These are phyloP conservation scores for Phyllosticta citriasiana DNA, from an alignment of 2,329 filamentous ascomycete species.

Conservation along the genomic window DNA sequence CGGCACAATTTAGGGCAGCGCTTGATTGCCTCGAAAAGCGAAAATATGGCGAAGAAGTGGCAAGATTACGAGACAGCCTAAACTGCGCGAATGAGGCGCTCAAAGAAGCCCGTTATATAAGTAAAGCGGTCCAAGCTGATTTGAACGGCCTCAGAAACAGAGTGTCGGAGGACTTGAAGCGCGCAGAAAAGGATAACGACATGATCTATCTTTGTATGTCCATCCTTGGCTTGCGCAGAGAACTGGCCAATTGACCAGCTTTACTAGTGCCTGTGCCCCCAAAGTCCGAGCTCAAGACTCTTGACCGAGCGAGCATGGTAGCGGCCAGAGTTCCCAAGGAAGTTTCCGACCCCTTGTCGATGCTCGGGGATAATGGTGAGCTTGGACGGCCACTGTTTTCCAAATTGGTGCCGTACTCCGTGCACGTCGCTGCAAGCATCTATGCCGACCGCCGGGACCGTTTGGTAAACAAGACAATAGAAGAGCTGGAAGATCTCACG, in stretches of 20 bases:
- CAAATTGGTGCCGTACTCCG: slow-evolving; percentile 88
- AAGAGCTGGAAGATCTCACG: slow-evolving; percentile 72
- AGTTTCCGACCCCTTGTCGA: slow-evolving; percentile 67
- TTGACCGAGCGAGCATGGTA: slow-evolving; percentile 88
- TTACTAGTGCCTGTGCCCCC: slow-evolving; percentile 61
- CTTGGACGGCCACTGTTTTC: slow-evolving; percentile 81
- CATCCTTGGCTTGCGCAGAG: too few relatives aligned
- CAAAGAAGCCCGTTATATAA: slow-evolving; percentile 74
- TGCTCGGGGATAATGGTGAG: slow-evolving; percentile 68
- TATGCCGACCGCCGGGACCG: slow-evolving; percentile 87
- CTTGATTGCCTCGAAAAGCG: slow-evolving; percentile 87
- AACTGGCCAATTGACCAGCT: background rate
- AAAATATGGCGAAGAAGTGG: slow-evolving; percentile 92
- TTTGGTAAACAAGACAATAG: slow-evolving; percentile 78
- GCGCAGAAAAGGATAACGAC: slow-evolving; percentile 93
- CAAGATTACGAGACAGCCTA: slow-evolving; percentile 71
- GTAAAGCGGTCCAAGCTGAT: slow-evolving; percentile 70
- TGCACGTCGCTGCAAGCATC: slow-evolving; percentile 89
- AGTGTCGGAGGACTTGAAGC: slow-evolving; percentile 77
- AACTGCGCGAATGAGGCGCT: slow-evolving; percentile 76
- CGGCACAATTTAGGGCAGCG: slow-evolving; percentile 85
- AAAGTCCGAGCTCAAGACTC: slow-evolving; percentile 74
- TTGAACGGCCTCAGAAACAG: slow-evolving; percentile 72
- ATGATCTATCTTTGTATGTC: slow-evolving; percentile 76
- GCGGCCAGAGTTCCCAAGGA: slow-evolving; percentile 68